Evolutionary conservation across 768 basidiomycete genomes (phyloP), one percentile per base, ranked within the genome.

Genomic region (Boletus rubescentipes): DNA sequence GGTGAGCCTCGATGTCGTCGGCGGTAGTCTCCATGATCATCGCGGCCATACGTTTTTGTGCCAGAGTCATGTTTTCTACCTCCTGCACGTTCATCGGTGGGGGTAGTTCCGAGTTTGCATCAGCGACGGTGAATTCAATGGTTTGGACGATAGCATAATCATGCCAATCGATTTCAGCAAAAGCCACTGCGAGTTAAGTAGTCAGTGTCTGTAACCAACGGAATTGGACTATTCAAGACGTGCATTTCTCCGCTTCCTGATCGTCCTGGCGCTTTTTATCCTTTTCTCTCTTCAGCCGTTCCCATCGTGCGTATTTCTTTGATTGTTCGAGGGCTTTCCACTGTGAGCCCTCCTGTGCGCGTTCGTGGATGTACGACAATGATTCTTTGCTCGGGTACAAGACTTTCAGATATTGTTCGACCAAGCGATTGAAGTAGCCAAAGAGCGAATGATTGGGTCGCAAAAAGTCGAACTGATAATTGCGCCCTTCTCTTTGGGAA

Each of bases 161-260:
- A 65, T 99, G 93, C 97, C 97, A 99, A 67, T 99, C 97, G 62
- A 99, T 98, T 67, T 95, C 92, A 40, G 93, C 92, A 66, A 97
- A 95, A 5, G 95, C 96, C 72, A 85, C 91, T 89, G 55, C 7
- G 48, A 53, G 37, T n/a, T 46, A 39, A 49, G 20, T 29, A 21
- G 59, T 61, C 49, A 57, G 52, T 30, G 18, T 40, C 14, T 21
- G 18, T 3, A 14, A 51, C 8, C 15, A n/a, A 18, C 7, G 41
- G 10, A 16, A 40, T 14, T 5, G 12, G 3, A 15, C 6, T 11
- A 26, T 32, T 20, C 20, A 30, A 49, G n/a, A 80, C 91, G 63
- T 67, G 85, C 92, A 80, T 74, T 86, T 79, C 66, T 97, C 93
- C 51, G 93, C 93, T 62, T 96, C 96, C 63, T 90, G 85, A 61